Evolutionary conservation across 2,329 filamentous ascomycete genomes (phyloP).

Genomic region (Alternaria postmessia): DNA sequence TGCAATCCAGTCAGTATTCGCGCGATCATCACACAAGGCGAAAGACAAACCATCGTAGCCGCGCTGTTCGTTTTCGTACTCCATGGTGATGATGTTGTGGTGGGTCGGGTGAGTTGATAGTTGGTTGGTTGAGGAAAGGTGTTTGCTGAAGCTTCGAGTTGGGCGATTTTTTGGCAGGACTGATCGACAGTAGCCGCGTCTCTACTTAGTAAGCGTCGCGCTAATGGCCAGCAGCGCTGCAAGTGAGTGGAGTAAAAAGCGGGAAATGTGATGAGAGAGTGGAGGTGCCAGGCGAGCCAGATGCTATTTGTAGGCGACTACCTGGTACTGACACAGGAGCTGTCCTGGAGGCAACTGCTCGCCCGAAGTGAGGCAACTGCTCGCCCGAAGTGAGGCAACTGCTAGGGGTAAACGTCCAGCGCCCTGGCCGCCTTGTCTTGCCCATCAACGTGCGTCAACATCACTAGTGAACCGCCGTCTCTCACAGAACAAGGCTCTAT

Average conservation of each 20-base stretch:
- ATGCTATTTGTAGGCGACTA: slow-evolving; percentile 13
- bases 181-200: slow-evolving; percentile 43
- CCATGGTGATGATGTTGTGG: slow-evolving; percentile 60
- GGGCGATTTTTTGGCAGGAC: slow-evolving; percentile 42
- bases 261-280: slow-evolving; percentile 9
- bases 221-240: slow-evolving; percentile 31
- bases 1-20: slow-evolving; percentile 39
- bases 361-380: slow-evolving; percentile 27
- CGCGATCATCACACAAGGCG: slow-evolving; percentile 13
- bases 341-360: slow-evolving; percentile 10
- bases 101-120: slow-evolving; percentile 32
- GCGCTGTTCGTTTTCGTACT: slow-evolving; percentile 72
- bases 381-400: slow-evolving; percentile 26
- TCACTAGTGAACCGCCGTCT: slow-evolving; percentile 4
- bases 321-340: slow-evolving; percentile 9
- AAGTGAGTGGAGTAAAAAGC: slow-evolving; percentile 32
- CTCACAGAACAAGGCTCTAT: neutral
- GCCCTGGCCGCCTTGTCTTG: slow-evolving; percentile 21
- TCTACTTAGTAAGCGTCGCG: slow-evolving; percentile 41
- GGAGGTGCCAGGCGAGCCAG: slow-evolving; percentile 1
- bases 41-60: slow-evolving; percentile 69
- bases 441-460: slow-evolving; percentile 14
- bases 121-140: slow-evolving; percentile 30
- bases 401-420: slow-evolving; percentile 16
- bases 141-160: slow-evolving; percentile 30